A percentile compares a stretch with the other conserved stretches of the same genome.
Conservation (phyloP, 306 rosid genomes). For the Vachellia pachyceras region DNA sequence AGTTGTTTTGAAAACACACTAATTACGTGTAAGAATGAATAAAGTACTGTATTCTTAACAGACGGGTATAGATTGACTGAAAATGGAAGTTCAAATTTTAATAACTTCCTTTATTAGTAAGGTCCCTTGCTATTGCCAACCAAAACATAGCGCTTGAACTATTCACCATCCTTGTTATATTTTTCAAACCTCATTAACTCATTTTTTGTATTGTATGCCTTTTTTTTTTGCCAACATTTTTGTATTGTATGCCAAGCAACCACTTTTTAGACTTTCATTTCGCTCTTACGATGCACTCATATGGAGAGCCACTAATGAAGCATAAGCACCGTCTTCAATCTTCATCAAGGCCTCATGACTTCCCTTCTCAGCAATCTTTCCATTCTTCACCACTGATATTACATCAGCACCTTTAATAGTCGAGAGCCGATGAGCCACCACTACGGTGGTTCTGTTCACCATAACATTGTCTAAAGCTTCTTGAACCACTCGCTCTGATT, state of each 20-base stretch:
- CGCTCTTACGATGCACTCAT: constrained; percentile 41
- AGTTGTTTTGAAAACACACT: no score
- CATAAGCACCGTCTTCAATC: constrained; percentile 69
- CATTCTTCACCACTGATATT: constrained; percentile 78
- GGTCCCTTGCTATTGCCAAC: neutral
- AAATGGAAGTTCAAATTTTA: neutral
- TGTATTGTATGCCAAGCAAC: neutral
- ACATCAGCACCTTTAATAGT: constrained; percentile 79
- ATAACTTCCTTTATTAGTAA: neutral
- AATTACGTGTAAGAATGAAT: no score
- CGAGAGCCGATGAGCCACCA: constrained; percentile 83
- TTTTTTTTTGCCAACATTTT: no score
- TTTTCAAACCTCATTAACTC: no score
- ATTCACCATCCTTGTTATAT: no score
- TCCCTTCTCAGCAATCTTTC: constrained; percentile 77
- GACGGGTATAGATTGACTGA: neutral
- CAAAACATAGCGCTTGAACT: no score
- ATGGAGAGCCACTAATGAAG: constrained; percentile 82
- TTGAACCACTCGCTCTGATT: constrained; percentile 82
- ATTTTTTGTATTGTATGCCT: no score
- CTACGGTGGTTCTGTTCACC: constrained; percentile 78
- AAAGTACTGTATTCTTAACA: no score
- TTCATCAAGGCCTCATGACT: constrained; percentile 73
- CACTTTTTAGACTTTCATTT: neutral
- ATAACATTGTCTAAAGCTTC: constrained; percentile 84